A percentile compares a stretch with the other conserved stretches of the same genome.
phyloP scores from a whole-genome alignment of 2,329 filamentous ascomycete species.

The Monosporascus cannonballus region DNA sequence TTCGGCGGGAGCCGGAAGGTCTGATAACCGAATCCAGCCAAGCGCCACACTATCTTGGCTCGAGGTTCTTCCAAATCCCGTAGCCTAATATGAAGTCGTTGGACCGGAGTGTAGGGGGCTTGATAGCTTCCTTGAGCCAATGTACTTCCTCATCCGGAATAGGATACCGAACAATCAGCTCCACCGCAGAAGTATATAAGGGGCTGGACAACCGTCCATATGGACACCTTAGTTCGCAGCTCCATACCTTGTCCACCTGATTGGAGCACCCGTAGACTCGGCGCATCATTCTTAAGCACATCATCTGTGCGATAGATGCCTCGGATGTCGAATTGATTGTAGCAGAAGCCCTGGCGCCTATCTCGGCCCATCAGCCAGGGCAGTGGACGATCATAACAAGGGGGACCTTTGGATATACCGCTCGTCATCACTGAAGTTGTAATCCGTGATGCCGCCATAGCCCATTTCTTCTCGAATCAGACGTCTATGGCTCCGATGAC shows the following conservation, averaged over 20 bases:
- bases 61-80: conserved; percentile 41
- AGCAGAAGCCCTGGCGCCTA: conserved; percentile 40
- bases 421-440: conserved; percentile 40
- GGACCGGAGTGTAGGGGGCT: conserved; percentile 21
- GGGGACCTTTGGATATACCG: conserved; percentile 17
- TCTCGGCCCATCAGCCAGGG: conserved; percentile 2
- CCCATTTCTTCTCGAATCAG: conserved; percentile 39
- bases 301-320: conserved; percentile 41
- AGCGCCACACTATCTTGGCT: conserved; percentile 31
- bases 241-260: conserved; percentile 24
- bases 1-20: conserved; percentile 17
- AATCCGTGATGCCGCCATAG: conserved; percentile 42
- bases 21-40: conserved; percentile 34
- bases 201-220: not conserved
- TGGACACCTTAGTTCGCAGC: conserved; percentile 17
- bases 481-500: conserved; percentile 41
- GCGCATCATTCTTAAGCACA: conserved; percentile 34
- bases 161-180: conserved; percentile 37
- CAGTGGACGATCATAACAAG: not conserved
- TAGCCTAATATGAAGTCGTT: conserved; percentile 40
- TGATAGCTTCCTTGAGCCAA: conserved; percentile 31
- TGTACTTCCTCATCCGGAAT: conserved; percentile 33
- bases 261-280: conserved; percentile 32
- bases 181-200: conserved; percentile 22
- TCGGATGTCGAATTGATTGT: conserved; percentile 42